phyloP scores from a whole-genome alignment of 306 rosid genomes.

The Coriaria nepalensis region DNA sequence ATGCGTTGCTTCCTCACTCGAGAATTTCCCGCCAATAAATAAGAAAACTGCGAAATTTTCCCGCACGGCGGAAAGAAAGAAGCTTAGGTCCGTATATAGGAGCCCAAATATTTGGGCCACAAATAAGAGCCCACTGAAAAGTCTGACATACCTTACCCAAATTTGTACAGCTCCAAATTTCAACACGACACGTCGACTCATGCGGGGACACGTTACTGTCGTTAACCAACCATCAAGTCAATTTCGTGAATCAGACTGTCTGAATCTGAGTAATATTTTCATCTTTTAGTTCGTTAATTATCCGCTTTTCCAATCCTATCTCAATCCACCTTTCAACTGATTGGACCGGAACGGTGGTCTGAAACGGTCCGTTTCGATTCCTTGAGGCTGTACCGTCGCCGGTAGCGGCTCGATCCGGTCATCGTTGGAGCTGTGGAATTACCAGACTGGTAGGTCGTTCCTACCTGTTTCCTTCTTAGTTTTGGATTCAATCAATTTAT shows the following conservation, averaged over 20 bases:
- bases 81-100: too few relatives aligned
- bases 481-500: not conserved
- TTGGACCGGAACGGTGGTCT: not conserved
- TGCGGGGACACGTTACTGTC: too few relatives aligned
- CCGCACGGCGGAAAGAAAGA: conserved; percentile 33
- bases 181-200: too few relatives aligned
- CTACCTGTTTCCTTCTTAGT: not conserved
- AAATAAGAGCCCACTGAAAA: too few relatives aligned
- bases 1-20: conserved; percentile 11
- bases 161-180: too few relatives aligned
- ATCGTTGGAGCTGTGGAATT: conserved; percentile 8
- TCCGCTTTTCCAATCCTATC: too few relatives aligned
- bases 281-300: not conserved
- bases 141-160: too few relatives aligned
- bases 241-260: too few relatives aligned
- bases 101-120: too few relatives aligned
- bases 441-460: conserved; percentile 3
- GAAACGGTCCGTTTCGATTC: conserved; percentile 4
- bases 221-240: too few relatives aligned
- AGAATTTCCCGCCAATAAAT: conserved; percentile 47
- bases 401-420: not conserved
- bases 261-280: too few relatives aligned
- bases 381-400: not conserved
- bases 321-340: not conserved
- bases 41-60: conserved; percentile 19